phyloP scores from a whole-genome alignment of 73 alveolate species.

The Uronychia binucleata region DNA sequence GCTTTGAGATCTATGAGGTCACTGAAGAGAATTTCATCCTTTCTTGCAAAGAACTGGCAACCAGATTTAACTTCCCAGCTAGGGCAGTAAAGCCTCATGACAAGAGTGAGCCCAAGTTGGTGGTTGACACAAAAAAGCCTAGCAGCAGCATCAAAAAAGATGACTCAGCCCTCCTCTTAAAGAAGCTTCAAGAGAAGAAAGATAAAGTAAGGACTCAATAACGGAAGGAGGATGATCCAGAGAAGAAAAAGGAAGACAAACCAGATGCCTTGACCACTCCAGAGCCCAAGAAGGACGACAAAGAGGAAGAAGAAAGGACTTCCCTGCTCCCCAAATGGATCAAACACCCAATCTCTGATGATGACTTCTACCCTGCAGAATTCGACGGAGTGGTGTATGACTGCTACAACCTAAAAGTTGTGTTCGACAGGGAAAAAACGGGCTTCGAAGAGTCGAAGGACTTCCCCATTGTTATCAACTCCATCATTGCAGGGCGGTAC shows the following conservation, averaged over 20 bases:
- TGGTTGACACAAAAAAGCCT: constrained; percentile 30
- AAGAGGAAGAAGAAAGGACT: constrained; percentile 6
- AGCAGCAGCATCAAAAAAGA: constrained; percentile 52
- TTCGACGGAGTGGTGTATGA: constrained; percentile 96
- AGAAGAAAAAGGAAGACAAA: constrained; percentile 28
- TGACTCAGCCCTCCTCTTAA: constrained; percentile 66
- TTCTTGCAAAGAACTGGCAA: constrained; percentile 93
- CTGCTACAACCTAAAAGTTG: constrained; percentile 97
- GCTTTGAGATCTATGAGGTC: constrained; percentile 93
- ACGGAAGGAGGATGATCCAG: constrained; percentile 40
- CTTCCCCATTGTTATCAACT: constrained; percentile 92
- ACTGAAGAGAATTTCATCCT: constrained; percentile 90
- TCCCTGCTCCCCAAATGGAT: constrained; percentile 82
- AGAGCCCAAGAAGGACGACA: constrained; percentile 15
- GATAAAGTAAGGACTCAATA: constrained; percentile 23
- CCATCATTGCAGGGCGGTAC: constrained; percentile 97
- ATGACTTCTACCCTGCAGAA: constrained; percentile 98
- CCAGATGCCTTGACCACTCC: no score
- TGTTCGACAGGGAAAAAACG: constrained; percentile 99
- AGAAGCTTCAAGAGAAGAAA: constrained; percentile 55
- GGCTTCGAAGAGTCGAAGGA: constrained; percentile 99
- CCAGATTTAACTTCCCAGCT: constrained; percentile 90
- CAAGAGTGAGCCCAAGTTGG: constrained; percentile 52
- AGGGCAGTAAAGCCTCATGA: constrained; percentile 87
- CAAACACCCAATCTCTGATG: constrained; percentile 94